These are phyloP conservation scores for Salvia hispanica DNA, from an alignment of 257 asterid genomes.

Conservation along the genomic window DNA sequence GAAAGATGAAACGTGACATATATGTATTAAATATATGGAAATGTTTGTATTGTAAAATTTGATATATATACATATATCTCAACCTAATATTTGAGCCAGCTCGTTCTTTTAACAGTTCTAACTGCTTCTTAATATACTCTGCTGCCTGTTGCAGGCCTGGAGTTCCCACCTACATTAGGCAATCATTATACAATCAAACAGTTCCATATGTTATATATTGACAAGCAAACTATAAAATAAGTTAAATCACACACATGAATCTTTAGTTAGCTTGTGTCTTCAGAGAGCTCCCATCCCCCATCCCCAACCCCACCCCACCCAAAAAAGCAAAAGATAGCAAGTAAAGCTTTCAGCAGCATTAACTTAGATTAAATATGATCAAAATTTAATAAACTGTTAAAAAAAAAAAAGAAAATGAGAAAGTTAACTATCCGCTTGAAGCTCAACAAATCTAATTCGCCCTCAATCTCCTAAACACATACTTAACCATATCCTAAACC, in stretches of 20 bases:
- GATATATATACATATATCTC: conserved; percentile 15
- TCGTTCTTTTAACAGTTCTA: conserved; percentile 74
- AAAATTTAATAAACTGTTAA: too few relatives aligned
- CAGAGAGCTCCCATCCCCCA: neutral
- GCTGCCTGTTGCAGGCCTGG: conserved; percentile 87
- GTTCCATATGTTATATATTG: neutral
- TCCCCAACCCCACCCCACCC: too few relatives aligned
- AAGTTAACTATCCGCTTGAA: too few relatives aligned
- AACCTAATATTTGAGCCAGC: conserved; percentile 81
- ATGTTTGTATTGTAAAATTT: neutral
- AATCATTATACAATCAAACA: conserved; percentile 22
- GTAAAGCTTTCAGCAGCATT: too few relatives aligned
- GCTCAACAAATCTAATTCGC: too few relatives aligned
- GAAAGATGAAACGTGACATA: too few relatives aligned
- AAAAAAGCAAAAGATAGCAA: neutral
- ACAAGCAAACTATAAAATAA: neutral
- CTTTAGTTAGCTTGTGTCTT: neutral
- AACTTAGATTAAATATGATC: too few relatives aligned
- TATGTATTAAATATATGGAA: too few relatives aligned
- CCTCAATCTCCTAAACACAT: too few relatives aligned
- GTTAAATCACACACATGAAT: neutral
- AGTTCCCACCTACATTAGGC: conserved; percentile 70
- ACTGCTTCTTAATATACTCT: conserved; percentile 65
- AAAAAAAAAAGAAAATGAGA: too few relatives aligned
- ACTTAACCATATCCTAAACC: too few relatives aligned